phyloP scores from a whole-genome alignment of 2,329 filamentous ascomycete species.

The Pseudocercospora macadamiae region DNA sequence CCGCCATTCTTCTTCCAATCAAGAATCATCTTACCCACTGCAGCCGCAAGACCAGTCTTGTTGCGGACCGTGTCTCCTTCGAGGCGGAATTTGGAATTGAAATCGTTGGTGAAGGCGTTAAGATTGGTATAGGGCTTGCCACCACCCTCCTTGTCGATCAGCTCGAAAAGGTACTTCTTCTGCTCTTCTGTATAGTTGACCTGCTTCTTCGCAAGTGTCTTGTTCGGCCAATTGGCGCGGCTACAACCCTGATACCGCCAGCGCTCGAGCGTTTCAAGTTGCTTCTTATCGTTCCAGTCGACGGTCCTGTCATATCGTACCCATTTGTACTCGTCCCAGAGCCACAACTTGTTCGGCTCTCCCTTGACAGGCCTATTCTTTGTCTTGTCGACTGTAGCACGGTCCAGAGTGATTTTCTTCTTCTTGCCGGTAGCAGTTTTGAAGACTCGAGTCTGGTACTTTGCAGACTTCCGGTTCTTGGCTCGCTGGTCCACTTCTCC shows the following conservation, averaged over 20 bases:
- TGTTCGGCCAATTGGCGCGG: slow-evolving; percentile 50
- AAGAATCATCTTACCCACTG: background rate
- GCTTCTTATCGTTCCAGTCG: slow-evolving; percentile 44
- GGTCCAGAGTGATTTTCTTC: slow-evolving; percentile 27
- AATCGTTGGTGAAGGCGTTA: background rate
- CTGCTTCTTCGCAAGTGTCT: slow-evolving; percentile 32
- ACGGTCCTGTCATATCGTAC: slow-evolving; percentile 75
- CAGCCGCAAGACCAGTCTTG: background rate
- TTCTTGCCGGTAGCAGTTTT: background rate
- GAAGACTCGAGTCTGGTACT: slow-evolving; percentile 27
- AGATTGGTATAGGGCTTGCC: background rate
- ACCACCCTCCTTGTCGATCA: slow-evolving; percentile 30
- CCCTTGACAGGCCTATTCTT: background rate
- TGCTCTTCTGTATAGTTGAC: background rate
- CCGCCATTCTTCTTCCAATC: background rate
- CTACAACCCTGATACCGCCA: slow-evolving; percentile 38
- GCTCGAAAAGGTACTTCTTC: slow-evolving; percentile 53
- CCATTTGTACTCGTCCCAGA: slow-evolving; percentile 73
- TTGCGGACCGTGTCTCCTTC: background rate
- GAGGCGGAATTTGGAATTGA: background rate
- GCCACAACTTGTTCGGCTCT: slow-evolving; percentile 73
- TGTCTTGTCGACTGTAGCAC: slow-evolving; percentile 8
- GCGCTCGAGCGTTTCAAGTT: slow-evolving; percentile 66
- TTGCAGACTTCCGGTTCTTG: background rate
- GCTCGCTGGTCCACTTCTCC: slow-evolving; percentile 25